Evolutionary conservation across 2,329 filamentous ascomycete species (phyloP), one percentile per base, ranked within the genome.

Genomic region (Hirsutella thompsonii): DNA sequence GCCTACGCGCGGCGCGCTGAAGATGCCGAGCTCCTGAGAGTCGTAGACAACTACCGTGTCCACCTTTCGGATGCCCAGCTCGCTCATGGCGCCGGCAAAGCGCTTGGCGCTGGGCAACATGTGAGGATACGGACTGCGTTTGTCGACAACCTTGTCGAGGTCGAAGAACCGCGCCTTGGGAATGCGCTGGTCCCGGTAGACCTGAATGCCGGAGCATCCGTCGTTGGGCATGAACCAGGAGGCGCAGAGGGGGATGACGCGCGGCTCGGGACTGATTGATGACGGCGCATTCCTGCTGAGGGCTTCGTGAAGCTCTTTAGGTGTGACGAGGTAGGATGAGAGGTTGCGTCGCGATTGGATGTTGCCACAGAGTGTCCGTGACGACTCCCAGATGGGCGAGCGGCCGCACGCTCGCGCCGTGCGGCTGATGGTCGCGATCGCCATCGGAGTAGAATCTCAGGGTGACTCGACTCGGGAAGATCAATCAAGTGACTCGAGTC

Each of bases 181-280:
- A 47, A 98, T 92, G 53, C 87, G 85, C 56, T 80, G 76, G 57
- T 86, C 75, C 49, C 79, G 76, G 68, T 90, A 98, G 35, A 81
- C 78, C 48, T 92, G 72, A 51, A 83, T 77, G 41, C 92, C 92
- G 38, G 76, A 84, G 46, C 88, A 81, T 41, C 76, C 76, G 51
- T 94, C 90, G 60, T 94, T 96, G 47, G 92, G 92, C 47, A 98
- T 76, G 57, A 95, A 98, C 92, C 92, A 98, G 20, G 87, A 76
- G 37, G 89, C 92, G 62, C 89, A 95, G 34, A 98, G 72, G 3
- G 92, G 85, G 41, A 98, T 79, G 35, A 93, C 81, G 49, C 84
- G 80, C 1, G 90, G 83, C 11, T 86, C 79, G 35, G 85, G 83
- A 45, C 84, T 87, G 52, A 90, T 83, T 46, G 81, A 78, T 40